Percentiles rank a stretch among this genome's conserved stretches.
These are phyloP conservation scores for Platanus orientalis DNA, from an alignment of 164 flowering plant genomes.

Conservation along the genomic window DNA sequence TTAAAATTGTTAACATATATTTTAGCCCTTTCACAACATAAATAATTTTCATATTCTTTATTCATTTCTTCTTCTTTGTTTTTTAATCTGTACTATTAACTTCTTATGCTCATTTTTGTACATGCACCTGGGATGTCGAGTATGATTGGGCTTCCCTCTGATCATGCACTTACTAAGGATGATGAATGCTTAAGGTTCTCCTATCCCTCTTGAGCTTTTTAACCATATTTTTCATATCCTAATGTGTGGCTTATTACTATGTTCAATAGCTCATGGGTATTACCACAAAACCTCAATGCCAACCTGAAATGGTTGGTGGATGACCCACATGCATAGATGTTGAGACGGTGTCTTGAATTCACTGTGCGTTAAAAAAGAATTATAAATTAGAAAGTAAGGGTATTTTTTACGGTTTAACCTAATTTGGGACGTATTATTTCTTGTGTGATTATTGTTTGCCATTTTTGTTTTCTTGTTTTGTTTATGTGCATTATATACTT, in stretches of 20 bases:
- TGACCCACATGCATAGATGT: conserved; percentile 21
- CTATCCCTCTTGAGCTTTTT: background rate
- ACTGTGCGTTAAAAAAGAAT: too few relatives aligned
- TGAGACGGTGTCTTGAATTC: too few relatives aligned
- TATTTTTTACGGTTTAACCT: too few relatives aligned
- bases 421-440: too few relatives aligned
- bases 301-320: conserved; percentile 1
- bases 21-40: background rate
- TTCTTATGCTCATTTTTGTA: conserved; percentile 5
- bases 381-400: too few relatives aligned
- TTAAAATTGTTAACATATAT: too few relatives aligned
- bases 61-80: too few relatives aligned
- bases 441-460: too few relatives aligned
- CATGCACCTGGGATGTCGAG: conserved; percentile 60
- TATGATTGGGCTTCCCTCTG: conserved; percentile 97
- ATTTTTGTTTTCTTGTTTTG: too few relatives aligned
- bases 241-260: background rate
- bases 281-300: background rate
- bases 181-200: conserved; percentile 86
- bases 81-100: background rate
- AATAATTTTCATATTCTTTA: too few relatives aligned
- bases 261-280: background rate
- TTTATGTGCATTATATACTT: too few relatives aligned
- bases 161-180: conserved; percentile 75
- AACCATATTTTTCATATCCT: too few relatives aligned